Percentiles rank a stretch among this genome's conserved stretches.
These are phyloP conservation scores for Leishmania arabica DNA, from an alignment of 208 protist genomes.

Conservation along the genomic window DNA sequence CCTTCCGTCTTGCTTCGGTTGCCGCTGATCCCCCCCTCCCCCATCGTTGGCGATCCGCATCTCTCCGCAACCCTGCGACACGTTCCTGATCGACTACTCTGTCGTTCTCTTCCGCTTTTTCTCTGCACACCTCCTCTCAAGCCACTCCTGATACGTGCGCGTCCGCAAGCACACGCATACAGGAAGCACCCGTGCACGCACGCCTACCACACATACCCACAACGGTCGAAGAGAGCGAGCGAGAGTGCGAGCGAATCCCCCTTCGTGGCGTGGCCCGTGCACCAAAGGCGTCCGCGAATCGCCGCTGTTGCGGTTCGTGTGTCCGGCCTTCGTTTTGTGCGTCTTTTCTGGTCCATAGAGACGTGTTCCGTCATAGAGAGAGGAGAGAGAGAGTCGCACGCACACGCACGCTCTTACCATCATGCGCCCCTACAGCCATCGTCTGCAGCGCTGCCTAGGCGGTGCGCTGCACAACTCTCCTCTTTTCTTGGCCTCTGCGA, in stretches of 20 bases:
- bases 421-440: slow-evolving; percentile 8
- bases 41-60: neutral
- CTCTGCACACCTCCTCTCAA: neutral
- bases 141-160: neutral
- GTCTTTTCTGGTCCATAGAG: neutral
- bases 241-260: neutral
- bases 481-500: slow-evolving; percentile 12
- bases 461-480: slow-evolving; percentile 10
- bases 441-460: slow-evolving; percentile 22
- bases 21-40: neutral
- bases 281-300: neutral
- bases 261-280: neutral
- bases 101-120: neutral
- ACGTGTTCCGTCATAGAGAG: neutral
- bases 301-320: neutral
- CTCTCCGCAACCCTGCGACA: neutral
- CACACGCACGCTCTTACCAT: neutral
- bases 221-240: neutral
- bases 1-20: neutral
- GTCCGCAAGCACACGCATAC: neutral
- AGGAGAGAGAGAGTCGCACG: neutral
- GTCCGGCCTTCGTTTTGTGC: neutral
- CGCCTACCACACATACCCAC: neutral
- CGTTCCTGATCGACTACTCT: neutral
- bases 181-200: neutral